A percentile compares a stretch with the other conserved stretches of the same genome.
Conservation (phyloP, 257 asterid genomes). For the Petunia axillaris region DNA sequence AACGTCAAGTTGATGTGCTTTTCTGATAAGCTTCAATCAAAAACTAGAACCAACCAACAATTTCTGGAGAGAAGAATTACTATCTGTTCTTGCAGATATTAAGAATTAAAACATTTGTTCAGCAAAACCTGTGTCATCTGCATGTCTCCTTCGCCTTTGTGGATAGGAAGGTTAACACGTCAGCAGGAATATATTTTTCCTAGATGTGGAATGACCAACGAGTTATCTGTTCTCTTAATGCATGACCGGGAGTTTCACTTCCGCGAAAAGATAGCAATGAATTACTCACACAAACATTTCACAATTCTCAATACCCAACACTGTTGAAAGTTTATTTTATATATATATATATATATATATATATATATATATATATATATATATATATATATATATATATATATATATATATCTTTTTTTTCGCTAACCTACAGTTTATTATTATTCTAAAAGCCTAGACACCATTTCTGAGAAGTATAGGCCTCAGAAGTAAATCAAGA, state of each 20-base stretch:
- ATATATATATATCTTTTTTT: no score
- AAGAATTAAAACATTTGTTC: background rate
- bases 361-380: no score
- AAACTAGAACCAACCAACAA: slow-evolving; percentile 9
- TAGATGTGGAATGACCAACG: background rate
- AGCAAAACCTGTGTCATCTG: background rate
- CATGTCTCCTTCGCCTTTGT: background rate
- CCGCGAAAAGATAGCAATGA: background rate
- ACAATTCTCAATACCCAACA: background rate
- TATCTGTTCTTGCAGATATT: background rate
- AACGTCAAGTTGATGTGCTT: background rate
- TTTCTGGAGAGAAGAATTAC: background rate
- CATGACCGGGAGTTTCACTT: slow-evolving; percentile 11
- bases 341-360: no score
- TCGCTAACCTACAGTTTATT: background rate
- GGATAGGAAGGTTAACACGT: no score
- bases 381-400: no score
- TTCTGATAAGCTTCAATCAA: background rate
- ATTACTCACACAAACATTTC: background rate
- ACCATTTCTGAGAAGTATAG: background rate
- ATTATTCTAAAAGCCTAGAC: background rate
- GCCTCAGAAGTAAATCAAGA: background rate
- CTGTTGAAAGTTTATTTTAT: no score
- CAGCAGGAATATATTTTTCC: background rate
- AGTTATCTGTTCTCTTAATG: background rate